A percentile compares a stretch with the other conserved stretches of the same genome.
These are phyloP conservation scores for Phytophthora niederhauseri DNA, from an alignment of 352 stramenopile genomes.

Conservation along the genomic window DNA sequence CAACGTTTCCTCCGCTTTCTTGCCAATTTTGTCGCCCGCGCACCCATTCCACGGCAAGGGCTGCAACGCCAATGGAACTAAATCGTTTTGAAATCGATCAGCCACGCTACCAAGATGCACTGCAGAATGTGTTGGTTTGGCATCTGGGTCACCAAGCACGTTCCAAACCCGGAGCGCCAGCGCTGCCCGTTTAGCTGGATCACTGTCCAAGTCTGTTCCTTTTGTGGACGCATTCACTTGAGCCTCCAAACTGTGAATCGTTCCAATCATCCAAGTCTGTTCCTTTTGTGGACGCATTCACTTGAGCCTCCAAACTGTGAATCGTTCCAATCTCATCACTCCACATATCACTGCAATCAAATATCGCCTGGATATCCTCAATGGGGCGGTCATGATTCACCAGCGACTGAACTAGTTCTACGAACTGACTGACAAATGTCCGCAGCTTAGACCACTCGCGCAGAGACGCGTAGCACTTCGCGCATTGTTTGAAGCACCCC, in stretches of 20 bases:
- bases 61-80: conserved; percentile 43
- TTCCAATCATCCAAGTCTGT: conserved; percentile 18
- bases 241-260: conserved; percentile 33
- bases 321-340: conserved; percentile 43
- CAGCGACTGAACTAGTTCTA: conserved; percentile 34
- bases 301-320: conserved; percentile 26
- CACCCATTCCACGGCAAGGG: conserved; percentile 35
- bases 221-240: conserved; percentile 1
- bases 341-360: conserved; percentile 45
- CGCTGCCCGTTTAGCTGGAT: conserved; percentile 10
- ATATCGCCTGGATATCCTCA: conserved; percentile 36
- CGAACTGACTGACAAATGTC: conserved; percentile 34
- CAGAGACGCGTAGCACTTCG: conserved; percentile 51
- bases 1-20: conserved; percentile 40
- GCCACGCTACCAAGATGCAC: conserved; percentile 2
- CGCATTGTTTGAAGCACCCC: conserved; percentile 55
- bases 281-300: neutral
- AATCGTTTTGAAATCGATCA: conserved; percentile 19
- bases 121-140: neutral
- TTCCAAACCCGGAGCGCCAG: conserved; percentile 38
- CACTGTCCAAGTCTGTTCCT: conserved; percentile 2
- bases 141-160: conserved; percentile 18
- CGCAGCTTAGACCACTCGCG: conserved; percentile 51
- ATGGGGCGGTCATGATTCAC: conserved; percentile 24
- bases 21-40: conserved; percentile 45